phyloP scores from a whole-genome alignment of 306 rosid genomes.

The Herpetospermum pedunculosum region DNA sequence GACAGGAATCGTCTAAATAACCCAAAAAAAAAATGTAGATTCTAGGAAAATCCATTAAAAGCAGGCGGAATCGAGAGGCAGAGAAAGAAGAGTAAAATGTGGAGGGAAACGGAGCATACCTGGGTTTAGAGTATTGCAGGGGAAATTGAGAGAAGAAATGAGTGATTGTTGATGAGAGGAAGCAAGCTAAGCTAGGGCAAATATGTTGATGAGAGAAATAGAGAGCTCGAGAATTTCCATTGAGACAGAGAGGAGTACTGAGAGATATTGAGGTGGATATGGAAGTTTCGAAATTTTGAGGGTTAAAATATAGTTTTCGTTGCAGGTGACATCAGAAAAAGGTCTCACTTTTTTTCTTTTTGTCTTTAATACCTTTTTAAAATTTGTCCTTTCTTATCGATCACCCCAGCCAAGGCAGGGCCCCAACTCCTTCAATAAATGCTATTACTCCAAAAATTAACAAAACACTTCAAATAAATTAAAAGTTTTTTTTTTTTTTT shows the following conservation, averaged over 20 bases:
- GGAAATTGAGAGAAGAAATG: not conserved
- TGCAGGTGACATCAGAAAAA: not conserved
- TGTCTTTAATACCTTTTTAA: not conserved
- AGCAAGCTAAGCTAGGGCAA: not conserved
- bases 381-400: not conserved
- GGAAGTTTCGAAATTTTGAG: not conserved
- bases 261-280: not conserved
- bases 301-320: not conserved
- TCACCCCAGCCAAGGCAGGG: too few relatives aligned
- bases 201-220: not conserved
- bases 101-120: not conserved
- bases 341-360: not conserved
- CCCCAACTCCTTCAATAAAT: not conserved
- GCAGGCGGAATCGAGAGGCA: not conserved
- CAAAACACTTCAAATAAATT: too few relatives aligned
- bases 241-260: not conserved
- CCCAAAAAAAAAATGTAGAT: not conserved
- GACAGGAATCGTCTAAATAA: not conserved
- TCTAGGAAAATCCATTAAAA: not conserved
- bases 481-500: too few relatives aligned
- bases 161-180: not conserved
- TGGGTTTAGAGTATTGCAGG: not conserved
- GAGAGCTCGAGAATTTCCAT: not conserved
- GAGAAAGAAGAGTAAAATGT: not conserved
- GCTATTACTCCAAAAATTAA: not conserved